These are phyloP conservation scores for Candida boleticola DNA, from an alignment of 805 yeast species.

Conservation along the genomic window DNA sequence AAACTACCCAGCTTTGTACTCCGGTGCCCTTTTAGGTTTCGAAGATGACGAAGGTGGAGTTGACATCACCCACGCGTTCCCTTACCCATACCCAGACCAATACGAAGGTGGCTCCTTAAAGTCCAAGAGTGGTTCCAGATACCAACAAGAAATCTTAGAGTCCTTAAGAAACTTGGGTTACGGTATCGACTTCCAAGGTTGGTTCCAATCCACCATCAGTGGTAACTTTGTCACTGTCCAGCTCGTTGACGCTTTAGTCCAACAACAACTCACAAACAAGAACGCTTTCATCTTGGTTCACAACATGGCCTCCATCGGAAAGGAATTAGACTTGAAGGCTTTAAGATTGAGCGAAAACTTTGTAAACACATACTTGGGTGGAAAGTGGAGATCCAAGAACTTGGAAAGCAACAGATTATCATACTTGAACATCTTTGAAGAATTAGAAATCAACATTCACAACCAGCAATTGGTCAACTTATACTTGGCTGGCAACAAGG, in stretches of 20 bases:
- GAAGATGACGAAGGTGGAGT: constrained; percentile 54
- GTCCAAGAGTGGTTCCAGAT: constrained; percentile 60
- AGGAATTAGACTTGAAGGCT: constrained; percentile 67
- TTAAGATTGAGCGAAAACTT: constrained; percentile 64
- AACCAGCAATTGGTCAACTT: constrained; percentile 67
- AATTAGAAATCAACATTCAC: constrained; percentile 61
- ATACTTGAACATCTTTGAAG: constrained; percentile 66
- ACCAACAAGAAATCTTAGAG: constrained; percentile 65
- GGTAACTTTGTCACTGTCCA: constrained; percentile 69
- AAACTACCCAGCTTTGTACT: constrained; percentile 55
- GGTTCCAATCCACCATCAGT: constrained; percentile 70
- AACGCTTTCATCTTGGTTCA: constrained; percentile 60
- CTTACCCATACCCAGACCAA: constrained; percentile 67
- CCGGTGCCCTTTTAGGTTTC: constrained; percentile 76
- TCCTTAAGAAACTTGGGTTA: constrained; percentile 60
- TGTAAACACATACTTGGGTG: constrained; percentile 52
- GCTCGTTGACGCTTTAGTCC: constrained; percentile 66
- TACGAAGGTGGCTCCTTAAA: constrained; percentile 61
- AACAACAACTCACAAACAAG: constrained; percentile 56
- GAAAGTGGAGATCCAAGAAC: constrained; percentile 64
- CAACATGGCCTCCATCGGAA: constrained; percentile 66
- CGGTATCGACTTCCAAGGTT: constrained; percentile 73
- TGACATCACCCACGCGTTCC: constrained; percentile 59
- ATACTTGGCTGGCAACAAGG: constrained; percentile 37
- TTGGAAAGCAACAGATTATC: constrained; percentile 59